Evolutionary conservation across 2,329 filamentous ascomycete species (phyloP).

Genomic region (Knoxdaviesia capensis): DNA sequence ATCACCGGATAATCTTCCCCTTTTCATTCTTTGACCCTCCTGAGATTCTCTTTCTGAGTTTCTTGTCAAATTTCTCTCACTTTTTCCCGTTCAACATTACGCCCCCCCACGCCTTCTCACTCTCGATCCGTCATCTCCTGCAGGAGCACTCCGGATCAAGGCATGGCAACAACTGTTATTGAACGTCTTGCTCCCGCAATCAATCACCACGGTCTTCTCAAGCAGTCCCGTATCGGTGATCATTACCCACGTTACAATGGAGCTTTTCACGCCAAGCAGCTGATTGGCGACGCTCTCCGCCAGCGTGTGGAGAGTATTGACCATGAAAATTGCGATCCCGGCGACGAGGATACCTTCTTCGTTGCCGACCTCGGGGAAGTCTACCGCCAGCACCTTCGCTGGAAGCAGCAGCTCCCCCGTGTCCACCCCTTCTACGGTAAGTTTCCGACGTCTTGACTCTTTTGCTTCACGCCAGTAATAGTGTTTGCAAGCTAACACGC

Average conservation of each 20-base stretch:
- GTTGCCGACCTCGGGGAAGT: constrained; percentile 95
- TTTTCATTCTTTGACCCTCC: constrained; percentile 4
- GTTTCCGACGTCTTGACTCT: constrained; percentile 10
- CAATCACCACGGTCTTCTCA: constrained; percentile 28
- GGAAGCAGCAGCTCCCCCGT: constrained; percentile 83
- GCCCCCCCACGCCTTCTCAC: background rate
- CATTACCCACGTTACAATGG: constrained; percentile 18
- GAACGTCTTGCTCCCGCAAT: constrained; percentile 30
- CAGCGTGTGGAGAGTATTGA: constrained; percentile 69
- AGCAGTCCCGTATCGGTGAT: constrained; percentile 20
- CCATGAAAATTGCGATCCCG: constrained; percentile 70
- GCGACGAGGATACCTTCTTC: constrained; percentile 95
- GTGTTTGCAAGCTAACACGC: background rate
- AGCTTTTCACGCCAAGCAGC: constrained; percentile 37
- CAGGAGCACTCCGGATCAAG: constrained; percentile 27
- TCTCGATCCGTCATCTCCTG: constrained; percentile 12
- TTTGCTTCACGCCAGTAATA: background rate
- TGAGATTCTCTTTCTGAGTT: background rate
- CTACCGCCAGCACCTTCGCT: constrained; percentile 94
- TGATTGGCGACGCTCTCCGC: constrained; percentile 77
- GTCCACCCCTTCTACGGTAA: constrained; percentile 92
- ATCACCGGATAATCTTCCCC: background rate
- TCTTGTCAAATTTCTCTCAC: background rate
- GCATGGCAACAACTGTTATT: constrained; percentile 42
- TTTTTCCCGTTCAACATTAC: too few relatives aligned